Conservation (phyloP, 176 grass and related monocot species). For the Aegilops speltoides region DNA sequence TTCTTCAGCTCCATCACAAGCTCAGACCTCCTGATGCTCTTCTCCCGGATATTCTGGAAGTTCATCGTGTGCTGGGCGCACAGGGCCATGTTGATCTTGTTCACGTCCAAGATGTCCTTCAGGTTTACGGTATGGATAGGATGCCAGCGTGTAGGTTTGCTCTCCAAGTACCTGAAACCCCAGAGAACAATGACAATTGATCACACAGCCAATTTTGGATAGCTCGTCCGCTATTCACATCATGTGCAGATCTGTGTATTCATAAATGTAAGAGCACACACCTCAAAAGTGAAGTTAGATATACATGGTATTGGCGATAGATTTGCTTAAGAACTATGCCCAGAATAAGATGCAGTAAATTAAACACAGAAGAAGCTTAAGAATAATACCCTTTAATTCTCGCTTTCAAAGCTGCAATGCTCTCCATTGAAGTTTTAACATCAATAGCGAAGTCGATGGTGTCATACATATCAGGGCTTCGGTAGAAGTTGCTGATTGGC, state of each 20-base stretch:
- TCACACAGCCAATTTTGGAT: neutral
- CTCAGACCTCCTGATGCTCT: constrained; percentile 72
- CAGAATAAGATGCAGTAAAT: neutral
- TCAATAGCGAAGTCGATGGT: constrained; percentile 67
- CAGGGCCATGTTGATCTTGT: constrained; percentile 88
- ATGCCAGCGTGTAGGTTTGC: constrained; percentile 85
- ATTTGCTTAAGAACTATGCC: neutral
- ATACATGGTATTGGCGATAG: neutral
- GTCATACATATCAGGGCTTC: constrained; percentile 93
- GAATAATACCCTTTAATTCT: constrained; percentile 81
- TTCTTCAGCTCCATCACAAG: constrained; percentile 85
- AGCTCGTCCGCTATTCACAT: neutral
- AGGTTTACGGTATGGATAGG: constrained; percentile 69
- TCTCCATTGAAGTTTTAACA: constrained; percentile 72
- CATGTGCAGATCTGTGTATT: neutral
- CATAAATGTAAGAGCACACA: neutral
- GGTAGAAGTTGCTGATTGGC: constrained; percentile 96
- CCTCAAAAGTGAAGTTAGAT: neutral
- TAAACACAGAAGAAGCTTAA: neutral
- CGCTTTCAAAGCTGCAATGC: constrained; percentile 66
- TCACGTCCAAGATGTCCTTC: constrained; percentile 77
- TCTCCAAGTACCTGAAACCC: constrained; percentile 77
- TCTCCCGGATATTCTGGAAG: constrained; percentile 90
- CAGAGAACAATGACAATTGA: neutral
- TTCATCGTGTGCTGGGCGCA: constrained; percentile 86